Percentiles rank a stretch among this genome's conserved stretches.
phyloP scores from a whole-genome alignment of 2,329 filamentous ascomycete species.

The Scedosporium dehoogii region DNA sequence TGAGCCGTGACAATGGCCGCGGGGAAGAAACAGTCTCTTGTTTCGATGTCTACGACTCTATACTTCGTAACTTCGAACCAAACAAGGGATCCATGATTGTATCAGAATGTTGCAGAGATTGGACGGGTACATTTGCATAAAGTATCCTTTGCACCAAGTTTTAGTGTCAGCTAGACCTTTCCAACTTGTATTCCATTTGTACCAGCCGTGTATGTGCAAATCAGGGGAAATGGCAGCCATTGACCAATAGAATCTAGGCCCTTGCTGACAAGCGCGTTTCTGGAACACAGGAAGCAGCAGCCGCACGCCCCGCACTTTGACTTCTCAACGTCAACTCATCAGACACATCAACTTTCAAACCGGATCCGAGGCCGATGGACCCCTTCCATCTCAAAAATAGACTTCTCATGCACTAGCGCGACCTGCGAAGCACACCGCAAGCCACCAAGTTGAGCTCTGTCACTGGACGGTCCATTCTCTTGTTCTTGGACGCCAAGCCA shows the following conservation, averaged over 20 bases:
- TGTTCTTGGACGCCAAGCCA: background rate
- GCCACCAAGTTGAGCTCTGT: background rate
- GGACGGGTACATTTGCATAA: background rate
- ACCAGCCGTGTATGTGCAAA: background rate
- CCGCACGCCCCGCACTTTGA: constrained; percentile 26
- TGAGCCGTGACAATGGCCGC: background rate
- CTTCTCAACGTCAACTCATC: constrained; percentile 28
- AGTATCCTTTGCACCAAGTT: background rate
- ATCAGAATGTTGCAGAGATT: constrained; percentile 3
- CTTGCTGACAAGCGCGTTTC: constrained; percentile 21
- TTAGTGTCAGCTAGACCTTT: background rate
- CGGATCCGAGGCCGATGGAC: constrained; percentile 3
- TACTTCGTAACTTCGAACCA: constrained; percentile 1
- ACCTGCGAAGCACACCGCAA: background rate
- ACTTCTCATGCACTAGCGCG: background rate
- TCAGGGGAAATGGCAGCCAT: constrained; percentile 9
- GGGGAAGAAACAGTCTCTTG: constrained; percentile 2
- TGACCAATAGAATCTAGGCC: constrained; percentile 19
- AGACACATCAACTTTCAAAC: constrained; percentile 6
- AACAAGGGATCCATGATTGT: constrained; percentile 4
- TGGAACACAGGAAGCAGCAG: constrained; percentile 29
- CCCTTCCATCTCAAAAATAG: constrained; percentile 2
- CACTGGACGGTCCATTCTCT: background rate
- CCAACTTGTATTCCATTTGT: background rate
- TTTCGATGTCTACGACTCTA: background rate